Base-by-base conservation (phyloP, 1,284 basidiomycete species). In the Fomitopsis palustris region DNA sequence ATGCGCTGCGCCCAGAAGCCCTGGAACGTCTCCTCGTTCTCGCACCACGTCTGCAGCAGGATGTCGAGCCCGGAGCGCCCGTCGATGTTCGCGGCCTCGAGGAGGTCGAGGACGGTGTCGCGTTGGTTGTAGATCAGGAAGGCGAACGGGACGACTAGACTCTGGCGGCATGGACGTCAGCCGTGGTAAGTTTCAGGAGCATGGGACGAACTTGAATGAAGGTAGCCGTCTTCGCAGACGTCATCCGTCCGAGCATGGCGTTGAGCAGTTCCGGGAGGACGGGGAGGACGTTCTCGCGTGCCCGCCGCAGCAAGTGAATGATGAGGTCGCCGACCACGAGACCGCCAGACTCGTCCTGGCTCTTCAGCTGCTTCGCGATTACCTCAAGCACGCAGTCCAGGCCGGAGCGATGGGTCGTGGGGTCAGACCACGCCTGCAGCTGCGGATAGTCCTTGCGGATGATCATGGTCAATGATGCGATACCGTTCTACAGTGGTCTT, bases 251-350 rank as follows among this genome's bases (percentile, higher is more conserved):
- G 0, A 93, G 82, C 81, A 99, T 88, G 1, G 93, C 94, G 55
- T 87, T 84, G 47, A 98, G 76, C 10, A 99, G 80, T 62, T 93
- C 88, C 1, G 94, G 93, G 42, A 98, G 81, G 2, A 96, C 92
- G 1, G 93, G 87, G 0, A 88, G 76, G 12, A 96, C 83, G 1
- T 87, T 81, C 53, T 93, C 88, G 16, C 89, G 88, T 0, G 90
- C 88, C 59, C 83, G 85, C 21, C 96, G 83, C 61, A 99, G 79
- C 21, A 99, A 77, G 67, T 98, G 95, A 62, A 98, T 92, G 68
- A 99, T 92, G 43, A 99, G 80, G 69, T 98, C 95, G 41, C 96
- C 96, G 45, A 98, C 89, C 54, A 92, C 90, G 10, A 98, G 82
- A 12, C 95, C 95, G 41, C 93, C 95, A 2, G 93, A 90, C 73